Conservation (phyloP, 192 early-diverging fungal species). For the Umbelopsis sp. region DNA sequence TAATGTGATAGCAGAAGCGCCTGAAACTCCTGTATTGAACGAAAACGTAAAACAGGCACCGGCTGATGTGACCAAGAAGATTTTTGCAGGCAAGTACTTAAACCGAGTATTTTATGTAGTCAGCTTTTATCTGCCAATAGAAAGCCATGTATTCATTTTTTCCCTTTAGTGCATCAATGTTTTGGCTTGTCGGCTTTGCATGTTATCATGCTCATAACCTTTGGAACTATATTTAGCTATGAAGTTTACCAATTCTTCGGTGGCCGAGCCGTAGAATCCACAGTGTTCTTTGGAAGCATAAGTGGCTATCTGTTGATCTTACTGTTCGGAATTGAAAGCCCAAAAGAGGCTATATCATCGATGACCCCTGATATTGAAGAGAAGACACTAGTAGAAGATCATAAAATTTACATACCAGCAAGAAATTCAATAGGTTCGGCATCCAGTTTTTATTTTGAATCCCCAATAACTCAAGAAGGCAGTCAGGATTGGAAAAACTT, state of each 20-base stretch:
- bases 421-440: conserved; percentile 1
- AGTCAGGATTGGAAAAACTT: not conserved
- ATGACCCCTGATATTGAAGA: conserved; percentile 7
- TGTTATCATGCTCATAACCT: not conserved
- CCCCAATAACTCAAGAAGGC: conserved; percentile 4
- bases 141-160: not conserved
- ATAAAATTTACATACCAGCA: not conserved
- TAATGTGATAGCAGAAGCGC: no score
- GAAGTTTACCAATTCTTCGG: conserved; percentile 19
- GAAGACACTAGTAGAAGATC: conserved; percentile 8
- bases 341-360: not conserved
- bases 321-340: not conserved
- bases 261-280: conserved; percentile 15
- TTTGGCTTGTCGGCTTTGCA: not conserved
- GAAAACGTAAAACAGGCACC: no score
- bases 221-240: conserved; percentile 13
- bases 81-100: no score
- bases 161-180: not conserved
- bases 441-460: not conserved
- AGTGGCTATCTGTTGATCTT: conserved; percentile 12
- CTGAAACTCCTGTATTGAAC: no score
- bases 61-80: no score
- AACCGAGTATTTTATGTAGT: no score
- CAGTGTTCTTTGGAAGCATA: conserved; percentile 20
- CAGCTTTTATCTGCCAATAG: not conserved